These are phyloP conservation scores for Colletotrichum abscissum DNA, from an alignment of 2,329 filamentous ascomycete genomes.

Conservation along the genomic window DNA sequence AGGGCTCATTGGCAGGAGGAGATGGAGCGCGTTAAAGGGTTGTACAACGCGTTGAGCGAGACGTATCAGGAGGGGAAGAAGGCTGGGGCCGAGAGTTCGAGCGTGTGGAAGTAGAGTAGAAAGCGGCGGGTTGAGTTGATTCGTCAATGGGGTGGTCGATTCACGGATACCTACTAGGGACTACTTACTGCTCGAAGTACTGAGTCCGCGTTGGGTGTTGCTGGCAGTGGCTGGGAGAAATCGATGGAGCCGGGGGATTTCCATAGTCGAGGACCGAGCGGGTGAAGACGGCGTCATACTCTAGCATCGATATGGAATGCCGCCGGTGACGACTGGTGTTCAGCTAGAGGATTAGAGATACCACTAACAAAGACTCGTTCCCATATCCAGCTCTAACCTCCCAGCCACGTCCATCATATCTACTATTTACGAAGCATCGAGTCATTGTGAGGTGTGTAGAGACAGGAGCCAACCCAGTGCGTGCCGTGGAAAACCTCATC, in stretches of 20 bases:
- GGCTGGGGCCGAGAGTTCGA: slow-evolving; percentile 54
- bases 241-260: neutral
- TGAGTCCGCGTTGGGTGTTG: neutral
- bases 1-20: slow-evolving; percentile 49
- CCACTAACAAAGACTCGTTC: neutral
- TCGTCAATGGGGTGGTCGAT: neutral
- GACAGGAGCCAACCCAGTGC: no score
- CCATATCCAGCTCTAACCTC: neutral
- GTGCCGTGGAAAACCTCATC: neutral
- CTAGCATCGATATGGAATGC: neutral
- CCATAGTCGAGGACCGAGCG: neutral
- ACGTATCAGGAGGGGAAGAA: slow-evolving; percentile 62
- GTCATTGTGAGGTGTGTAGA: neutral
- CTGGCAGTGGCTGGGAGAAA: slow-evolving; percentile 7
- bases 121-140: neutral
- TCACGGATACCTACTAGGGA: no score
- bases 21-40: slow-evolving; percentile 58
- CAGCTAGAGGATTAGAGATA: neutral
- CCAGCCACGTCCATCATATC: neutral
- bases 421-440: neutral
- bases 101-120: slow-evolving; percentile 57
- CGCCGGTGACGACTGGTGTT: neutral
- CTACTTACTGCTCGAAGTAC: neutral
- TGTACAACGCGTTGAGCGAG: slow-evolving; percentile 59
- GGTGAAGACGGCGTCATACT: neutral